These are phyloP conservation scores for Fagopyrum esculentum DNA, from an alignment of 148 eudicot genomes.

Conservation along the genomic window DNA sequence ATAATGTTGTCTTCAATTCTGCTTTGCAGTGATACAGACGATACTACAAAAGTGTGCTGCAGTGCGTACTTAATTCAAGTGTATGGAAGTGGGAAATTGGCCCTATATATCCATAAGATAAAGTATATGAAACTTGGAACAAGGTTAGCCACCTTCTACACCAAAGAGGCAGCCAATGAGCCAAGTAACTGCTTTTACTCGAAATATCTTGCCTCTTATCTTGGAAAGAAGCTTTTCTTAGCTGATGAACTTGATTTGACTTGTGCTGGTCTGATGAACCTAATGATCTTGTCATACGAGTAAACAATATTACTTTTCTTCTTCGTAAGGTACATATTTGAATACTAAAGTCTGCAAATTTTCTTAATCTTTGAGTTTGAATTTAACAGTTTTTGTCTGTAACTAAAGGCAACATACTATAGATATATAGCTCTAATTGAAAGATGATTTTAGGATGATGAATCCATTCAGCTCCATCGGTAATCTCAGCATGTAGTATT, in stretches of 20 bases:
- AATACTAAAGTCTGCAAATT: background rate
- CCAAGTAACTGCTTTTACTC: conserved; percentile 24
- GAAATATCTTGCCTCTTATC: background rate
- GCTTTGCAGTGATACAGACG: background rate
- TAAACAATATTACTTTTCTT: conserved; percentile 34
- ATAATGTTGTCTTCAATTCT: background rate
- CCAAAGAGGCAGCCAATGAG: conserved; percentile 38
- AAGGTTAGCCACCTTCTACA: conserved; percentile 47
- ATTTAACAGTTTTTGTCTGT: too few species aligned
- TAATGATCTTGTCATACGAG: conserved; percentile 35
- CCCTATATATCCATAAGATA: conserved; percentile 23
- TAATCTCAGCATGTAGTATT: too few species aligned
- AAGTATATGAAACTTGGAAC: conserved; percentile 64
- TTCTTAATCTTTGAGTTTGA: background rate
- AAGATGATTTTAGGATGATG: too few species aligned
- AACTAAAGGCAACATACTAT: too few species aligned
- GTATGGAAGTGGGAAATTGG: background rate
- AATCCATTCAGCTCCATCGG: too few species aligned
- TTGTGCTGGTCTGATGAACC: conserved; percentile 41
- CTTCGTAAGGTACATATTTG: conserved; percentile 46
- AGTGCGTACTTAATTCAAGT: background rate
- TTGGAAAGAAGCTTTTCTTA: background rate
- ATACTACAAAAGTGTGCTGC: background rate
- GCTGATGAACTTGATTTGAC: background rate
- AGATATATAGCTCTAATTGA: too few species aligned